phyloP scores from a whole-genome alignment of 2,329 filamentous ascomycete genomes.

The Ophiosphaerella korrae region DNA sequence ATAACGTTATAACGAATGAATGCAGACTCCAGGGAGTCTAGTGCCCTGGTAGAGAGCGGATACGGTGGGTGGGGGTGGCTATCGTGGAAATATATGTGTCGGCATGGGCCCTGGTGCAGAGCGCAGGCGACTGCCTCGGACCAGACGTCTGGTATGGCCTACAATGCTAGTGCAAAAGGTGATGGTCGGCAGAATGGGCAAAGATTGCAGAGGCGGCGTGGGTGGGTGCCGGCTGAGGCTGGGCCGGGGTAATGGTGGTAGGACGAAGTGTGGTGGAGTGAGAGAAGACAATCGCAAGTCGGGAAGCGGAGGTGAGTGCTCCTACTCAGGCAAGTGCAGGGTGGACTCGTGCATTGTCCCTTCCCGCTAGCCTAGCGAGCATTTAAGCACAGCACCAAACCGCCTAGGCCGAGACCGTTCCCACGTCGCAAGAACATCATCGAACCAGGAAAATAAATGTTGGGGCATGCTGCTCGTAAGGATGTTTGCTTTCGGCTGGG shows the following conservation, averaged over 20 bases:
- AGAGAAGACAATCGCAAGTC: constrained; percentile 15
- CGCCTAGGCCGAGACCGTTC: no score
- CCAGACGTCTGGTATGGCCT: constrained; percentile 13
- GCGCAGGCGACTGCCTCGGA: constrained; percentile 28
- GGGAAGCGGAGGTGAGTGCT: constrained; percentile 7
- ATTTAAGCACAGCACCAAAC: constrained; percentile 1
- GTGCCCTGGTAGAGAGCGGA: constrained; percentile 9
- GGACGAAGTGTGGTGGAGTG: constrained; percentile 18
- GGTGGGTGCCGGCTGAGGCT: constrained; percentile 2
- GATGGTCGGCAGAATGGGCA: not conserved
- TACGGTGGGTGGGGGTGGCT: constrained; percentile 29
- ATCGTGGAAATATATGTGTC: constrained; percentile 35
- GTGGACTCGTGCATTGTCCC: not conserved
- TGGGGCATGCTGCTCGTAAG: not conserved
- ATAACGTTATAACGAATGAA: constrained; percentile 18
- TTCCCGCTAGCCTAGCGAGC: constrained; percentile 8
- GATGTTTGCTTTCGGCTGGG: no score
- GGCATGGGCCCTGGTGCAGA: constrained; percentile 36
- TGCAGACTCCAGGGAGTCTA: not conserved
- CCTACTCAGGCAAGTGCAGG: not conserved
- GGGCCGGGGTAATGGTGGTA: constrained; percentile 10
- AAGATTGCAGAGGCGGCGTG: not conserved
- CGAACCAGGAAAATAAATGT: no score
- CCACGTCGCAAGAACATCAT: no score
- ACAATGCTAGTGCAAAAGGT: not conserved